Evolutionary conservation across 106 monocot species (phyloP), one percentile per base, ranked within the genome.

Genomic region (Platanthera guangdongensis): DNA sequence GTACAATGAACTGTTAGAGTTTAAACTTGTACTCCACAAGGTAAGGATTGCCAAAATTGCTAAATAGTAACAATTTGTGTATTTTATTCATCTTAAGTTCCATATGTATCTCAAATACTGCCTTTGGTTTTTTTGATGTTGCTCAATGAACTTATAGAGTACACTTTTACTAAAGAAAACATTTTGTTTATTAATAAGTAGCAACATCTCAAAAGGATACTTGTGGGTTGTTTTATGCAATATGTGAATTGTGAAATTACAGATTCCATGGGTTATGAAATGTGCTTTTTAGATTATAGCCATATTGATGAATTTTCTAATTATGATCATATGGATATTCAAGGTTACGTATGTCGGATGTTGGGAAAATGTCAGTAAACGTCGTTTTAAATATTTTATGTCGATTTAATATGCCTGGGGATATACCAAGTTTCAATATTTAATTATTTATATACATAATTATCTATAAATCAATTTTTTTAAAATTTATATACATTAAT

Each of bases 1-100:
- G 28, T 94, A 99, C 72, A 91, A 92, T 78, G 97, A 99, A 77
- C 83, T 99, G 19, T 67, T 89, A 85, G 97, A 99, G 75, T 99
- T 94, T 70, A 85, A 78, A 77, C 87, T 90, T 82, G 86, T 94
- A 80, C 94, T 99, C 13, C 76, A 84, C 48, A 99, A 90, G 97
- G 97, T 75, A 75, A 69, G 51, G 47, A 25, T 75, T 47, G 9
- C 11, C 51, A 51, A 39, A 39, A 50, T 72, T 68, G 45, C 45
- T 70, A 47, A 48, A 70, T 48, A 70, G 47, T 4, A 16, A 48
- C 47, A 65, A 32, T 9, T 11, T 65, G 12, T 25, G 25, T 65
- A 30, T 48, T 48, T 47, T 47, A 48, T 70, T 48, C 5, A 6
- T 48, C 47, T 6, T 48, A 64, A 28, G 32, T 65, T 11, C 11